Evolutionary conservation across 2,329 filamentous ascomycete species (phyloP).

Genomic region (Diaporthe sp.): DNA sequence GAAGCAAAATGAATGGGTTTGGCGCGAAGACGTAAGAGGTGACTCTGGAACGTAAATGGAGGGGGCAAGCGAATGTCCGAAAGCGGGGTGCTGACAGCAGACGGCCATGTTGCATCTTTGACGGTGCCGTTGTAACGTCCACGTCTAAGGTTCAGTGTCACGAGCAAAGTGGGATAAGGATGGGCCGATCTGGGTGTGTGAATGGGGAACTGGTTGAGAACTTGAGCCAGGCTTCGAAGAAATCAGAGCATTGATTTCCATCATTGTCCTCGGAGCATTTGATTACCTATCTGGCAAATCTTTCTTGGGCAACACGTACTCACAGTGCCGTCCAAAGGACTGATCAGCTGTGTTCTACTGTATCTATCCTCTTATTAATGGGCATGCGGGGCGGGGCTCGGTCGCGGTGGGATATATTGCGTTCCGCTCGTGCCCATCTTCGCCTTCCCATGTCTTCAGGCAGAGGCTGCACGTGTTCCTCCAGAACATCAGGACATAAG

Average conservation of each 20-base stretch:
- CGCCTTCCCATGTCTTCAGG: not conserved
- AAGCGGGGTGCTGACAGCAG: constrained; percentile 12
- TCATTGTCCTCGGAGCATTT: not conserved
- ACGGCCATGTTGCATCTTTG: not conserved
- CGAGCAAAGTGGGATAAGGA: not conserved
- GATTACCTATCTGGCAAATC: not conserved
- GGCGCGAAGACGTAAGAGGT: not conserved
- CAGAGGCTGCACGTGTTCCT: not conserved
- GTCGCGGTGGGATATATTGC: no score
- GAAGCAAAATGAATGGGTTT: not conserved
- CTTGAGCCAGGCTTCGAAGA: not conserved
- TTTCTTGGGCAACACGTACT: not conserved
- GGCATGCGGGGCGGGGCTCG: no score
- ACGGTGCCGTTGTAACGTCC: not conserved
- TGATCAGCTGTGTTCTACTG: not conserved
- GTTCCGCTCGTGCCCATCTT: not conserved
- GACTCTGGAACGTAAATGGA: not conserved
- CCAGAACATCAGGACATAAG: not conserved
- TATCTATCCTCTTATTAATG: no score
- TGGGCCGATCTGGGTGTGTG: not conserved
- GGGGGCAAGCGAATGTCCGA: not conserved
- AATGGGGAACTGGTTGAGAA: not conserved
- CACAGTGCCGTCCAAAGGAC: not conserved
- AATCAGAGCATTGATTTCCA: not conserved
- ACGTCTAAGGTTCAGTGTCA: not conserved